Base-by-base conservation (phyloP, 2,329 filamentous ascomycete species). In the Claviceps spartinae region DNA sequence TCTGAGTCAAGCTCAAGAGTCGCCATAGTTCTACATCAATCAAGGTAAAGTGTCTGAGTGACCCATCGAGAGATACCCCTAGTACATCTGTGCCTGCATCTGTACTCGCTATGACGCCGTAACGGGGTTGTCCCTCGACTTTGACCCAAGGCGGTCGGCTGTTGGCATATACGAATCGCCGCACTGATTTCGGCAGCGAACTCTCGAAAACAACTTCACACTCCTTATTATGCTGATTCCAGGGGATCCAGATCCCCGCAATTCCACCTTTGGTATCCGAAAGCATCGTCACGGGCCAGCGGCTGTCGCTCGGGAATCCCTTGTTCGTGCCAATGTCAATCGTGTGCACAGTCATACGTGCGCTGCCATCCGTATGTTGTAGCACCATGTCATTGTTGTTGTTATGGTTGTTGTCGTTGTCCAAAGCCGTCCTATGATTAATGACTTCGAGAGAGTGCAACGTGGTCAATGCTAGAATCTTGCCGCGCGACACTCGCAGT, bases 1-100 rank as follows among this genome's bases (percentile, higher is more conserved):
- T 83, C 61, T 94, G 83, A 1, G 96, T 63, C 56, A 91, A 81
- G 53, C 77, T 76, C 5, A 97, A 72, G 4, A 95, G 71, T 6
- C 75, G 74, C 79, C 84, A 86, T 7, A 83, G 76, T 2, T 77
- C 66, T 18, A 76, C 60, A 9, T 74, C 70, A 0, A 97, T 68
- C 14, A 90, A 68, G 1, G 77, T 77, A 59, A 96, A 84, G 52
- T 85, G 78, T 55, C 79, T 79, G 24, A 90, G 60, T 0, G 82
- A 80, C 1, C 87, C 87, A 60, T 87, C 81, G 37, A 88, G 74
- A 6, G 78, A 78, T 6, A 83, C 72, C 1, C 85, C 87, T 37
- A 90, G 63, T 52, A 81, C 68, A 54, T 81, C 77, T 4, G 70
- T 67, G 6, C 68, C 72, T 44, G 75, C 71, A 3, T 62, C 55